These are phyloP conservation scores for Mortierella sp. DNA, from an alignment of 371 early-diverging fungal genomes.

Conservation along the genomic window DNA sequence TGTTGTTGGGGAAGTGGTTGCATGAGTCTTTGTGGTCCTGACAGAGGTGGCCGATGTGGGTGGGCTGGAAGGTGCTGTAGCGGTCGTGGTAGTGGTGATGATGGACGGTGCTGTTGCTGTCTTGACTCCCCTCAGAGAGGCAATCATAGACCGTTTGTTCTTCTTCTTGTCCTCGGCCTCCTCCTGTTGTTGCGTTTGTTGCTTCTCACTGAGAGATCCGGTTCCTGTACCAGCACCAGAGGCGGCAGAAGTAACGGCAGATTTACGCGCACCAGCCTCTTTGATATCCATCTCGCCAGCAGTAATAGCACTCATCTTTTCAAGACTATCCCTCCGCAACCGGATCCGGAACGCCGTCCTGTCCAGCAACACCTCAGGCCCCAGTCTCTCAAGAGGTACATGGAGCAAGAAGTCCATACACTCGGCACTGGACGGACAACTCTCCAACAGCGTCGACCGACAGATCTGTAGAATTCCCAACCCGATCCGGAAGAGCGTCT, in stretches of 20 bases:
- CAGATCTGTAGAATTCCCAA: constrained; percentile 82
- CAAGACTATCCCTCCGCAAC: constrained; percentile 23
- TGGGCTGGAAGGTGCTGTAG: neutral
- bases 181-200: neutral
- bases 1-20: neutral
- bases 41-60: constrained; percentile 1
- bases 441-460: constrained; percentile 50
- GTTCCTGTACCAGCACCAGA: neutral
- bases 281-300: constrained; percentile 33
- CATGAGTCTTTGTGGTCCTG: neutral
- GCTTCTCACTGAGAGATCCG: neutral
- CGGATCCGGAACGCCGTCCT: constrained; percentile 32
- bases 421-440: constrained; percentile 32
- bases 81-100: neutral
- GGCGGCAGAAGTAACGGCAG: neutral
- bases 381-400: constrained; percentile 81
- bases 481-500: constrained; percentile 86
- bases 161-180: neutral
- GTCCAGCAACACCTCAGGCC: constrained; percentile 75
- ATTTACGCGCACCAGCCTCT: constrained; percentile 13
- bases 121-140: neutral
- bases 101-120: neutral
- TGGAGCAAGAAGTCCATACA: constrained; percentile 82
- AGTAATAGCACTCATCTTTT: constrained; percentile 24
- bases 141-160: neutral